Base-by-base conservation (phyloP, 176 grass and related monocot species). In the Rhynchospora pubera region DNA sequence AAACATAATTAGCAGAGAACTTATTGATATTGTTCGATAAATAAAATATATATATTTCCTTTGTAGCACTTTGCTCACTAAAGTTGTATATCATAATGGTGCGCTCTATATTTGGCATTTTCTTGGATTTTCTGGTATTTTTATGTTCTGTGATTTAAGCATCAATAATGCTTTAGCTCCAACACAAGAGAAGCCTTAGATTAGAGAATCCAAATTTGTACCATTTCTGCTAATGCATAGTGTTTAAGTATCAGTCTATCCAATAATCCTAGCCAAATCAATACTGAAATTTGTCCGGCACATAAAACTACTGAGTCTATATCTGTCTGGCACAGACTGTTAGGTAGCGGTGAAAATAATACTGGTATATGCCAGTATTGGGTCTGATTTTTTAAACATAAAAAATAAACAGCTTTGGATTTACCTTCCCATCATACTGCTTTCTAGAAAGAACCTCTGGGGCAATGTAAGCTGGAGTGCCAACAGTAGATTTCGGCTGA, bases 401-500 rank as follows among this genome's bases (percentile, higher is more conserved):
- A 53, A 28, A n/a, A 5, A 63, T 16, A 68, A 63, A 57, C 3
- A 46, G 75, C 78, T 14, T 10, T 9, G n/a, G 48, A 87, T 77
- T 77, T 82, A 94, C 95, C 92, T 94, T 97, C 32, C 94, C 94
- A 68, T 97, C 92, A 80, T 97, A 97, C 75, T 97, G 86, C 71
- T 80, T 97, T 88, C 90, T 88, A 75, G 92, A 87, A 72, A 97
- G 84, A 78, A 97, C 95, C 68, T 97, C 95, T 0, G 95, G 95
- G 43, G 95, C 95, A 15, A 97, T 97, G 61, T 97, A 97, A 81
- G 95, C 95, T 48, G 95, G 95, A 69, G 95, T 97, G 6, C 95
- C 95, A 7, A 97, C 95, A 32, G 95, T 97, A 14, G 95, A 97
- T 86, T 97, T 97, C 16, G 95, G 95, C 51, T 97, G 95, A 62